These are phyloP conservation scores for Solanum habrochaites DNA, from an alignment of 257 asterid species.

Conservation along the genomic window DNA sequence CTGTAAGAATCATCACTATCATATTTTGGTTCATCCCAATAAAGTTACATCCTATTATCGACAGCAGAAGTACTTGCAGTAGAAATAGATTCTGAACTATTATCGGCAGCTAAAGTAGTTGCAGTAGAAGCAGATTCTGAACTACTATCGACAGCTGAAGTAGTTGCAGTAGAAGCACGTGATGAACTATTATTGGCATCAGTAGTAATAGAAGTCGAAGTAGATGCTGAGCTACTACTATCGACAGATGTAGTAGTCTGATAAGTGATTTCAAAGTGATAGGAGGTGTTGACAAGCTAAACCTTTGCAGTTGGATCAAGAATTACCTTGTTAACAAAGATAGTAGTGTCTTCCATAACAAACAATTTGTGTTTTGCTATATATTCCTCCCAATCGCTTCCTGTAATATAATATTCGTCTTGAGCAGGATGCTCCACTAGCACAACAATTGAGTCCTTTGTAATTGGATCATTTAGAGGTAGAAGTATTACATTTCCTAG, in stretches of 20 bases:
- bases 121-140: neutral
- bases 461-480: neutral
- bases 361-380: neutral
- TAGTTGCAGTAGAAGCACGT: neutral
- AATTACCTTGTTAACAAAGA: neutral
- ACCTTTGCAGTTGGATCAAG: neutral
- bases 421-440: neutral
- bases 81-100: neutral
- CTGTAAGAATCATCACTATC: neutral
- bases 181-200: neutral
- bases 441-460: neutral
- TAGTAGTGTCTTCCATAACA: neutral
- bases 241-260: neutral
- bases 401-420: neutral
- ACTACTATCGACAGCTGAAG: neutral
- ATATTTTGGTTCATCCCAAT: neutral
- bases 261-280: neutral
- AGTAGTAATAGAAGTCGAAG: neutral
- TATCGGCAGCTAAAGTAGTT: neutral
- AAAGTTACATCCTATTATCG: neutral
- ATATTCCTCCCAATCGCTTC: neutral
- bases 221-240: neutral
- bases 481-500: neutral
- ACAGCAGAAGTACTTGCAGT: neutral
- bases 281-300: neutral